Evolutionary conservation across 208 protist species (phyloP).

Genomic region (Leishmania amazonensis): DNA sequence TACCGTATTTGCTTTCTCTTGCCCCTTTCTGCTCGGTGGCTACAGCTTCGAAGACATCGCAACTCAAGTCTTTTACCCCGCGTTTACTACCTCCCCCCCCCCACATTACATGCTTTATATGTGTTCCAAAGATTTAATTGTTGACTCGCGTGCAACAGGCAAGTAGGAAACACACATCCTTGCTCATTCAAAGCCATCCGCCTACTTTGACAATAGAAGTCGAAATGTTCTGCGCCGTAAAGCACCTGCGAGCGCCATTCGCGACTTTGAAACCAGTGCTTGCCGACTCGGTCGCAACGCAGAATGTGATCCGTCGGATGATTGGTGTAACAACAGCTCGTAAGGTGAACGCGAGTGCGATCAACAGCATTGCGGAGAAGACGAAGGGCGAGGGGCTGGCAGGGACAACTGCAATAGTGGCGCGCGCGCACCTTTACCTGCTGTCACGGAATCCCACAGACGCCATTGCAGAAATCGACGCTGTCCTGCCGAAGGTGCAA

Average conservation of each 20-base stretch:
- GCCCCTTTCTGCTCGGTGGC: background rate
- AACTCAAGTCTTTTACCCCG: constrained; percentile 3
- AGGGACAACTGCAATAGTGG: constrained; percentile 53
- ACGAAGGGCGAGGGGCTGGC: constrained; percentile 71
- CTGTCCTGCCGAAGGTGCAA: constrained; percentile 61
- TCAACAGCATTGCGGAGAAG: constrained; percentile 76
- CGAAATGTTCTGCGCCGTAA: constrained; percentile 56
- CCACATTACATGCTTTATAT: constrained; percentile 10
- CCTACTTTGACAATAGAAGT: background rate
- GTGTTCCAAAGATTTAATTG: background rate
- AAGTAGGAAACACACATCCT: background rate
- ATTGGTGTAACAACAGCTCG: constrained; percentile 48
- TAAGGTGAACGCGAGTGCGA: constrained; percentile 45
- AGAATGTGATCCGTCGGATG: constrained; percentile 60
- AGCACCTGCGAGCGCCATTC: constrained; percentile 49
- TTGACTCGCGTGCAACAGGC: background rate
- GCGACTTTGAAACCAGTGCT: constrained; percentile 75
- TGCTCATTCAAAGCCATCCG: background rate
- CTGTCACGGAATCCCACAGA: constrained; percentile 46
- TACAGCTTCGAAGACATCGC: background rate
- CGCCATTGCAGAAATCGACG: constrained; percentile 63
- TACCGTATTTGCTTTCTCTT: background rate
- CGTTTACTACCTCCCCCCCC: background rate
- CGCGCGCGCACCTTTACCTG: constrained; percentile 56
- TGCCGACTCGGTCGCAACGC: constrained; percentile 52